These are phyloP conservation scores for Pseudozyma tsukubaensis DNA, from an alignment of 1,284 basidiomycete species.

Conservation along the genomic window DNA sequence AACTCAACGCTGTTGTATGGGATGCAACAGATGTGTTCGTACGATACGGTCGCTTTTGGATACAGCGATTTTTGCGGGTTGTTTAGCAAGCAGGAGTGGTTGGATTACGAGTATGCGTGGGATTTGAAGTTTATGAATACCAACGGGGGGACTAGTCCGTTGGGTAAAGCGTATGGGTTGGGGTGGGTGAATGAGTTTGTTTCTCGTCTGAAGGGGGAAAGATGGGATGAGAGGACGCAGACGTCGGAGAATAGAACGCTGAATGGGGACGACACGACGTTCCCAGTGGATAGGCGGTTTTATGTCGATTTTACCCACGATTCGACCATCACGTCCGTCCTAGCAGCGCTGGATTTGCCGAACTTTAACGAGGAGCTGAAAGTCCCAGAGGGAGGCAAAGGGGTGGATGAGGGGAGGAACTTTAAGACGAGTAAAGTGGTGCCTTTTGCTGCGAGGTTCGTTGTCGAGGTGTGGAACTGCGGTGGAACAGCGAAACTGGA, in stretches of 20 bases:
- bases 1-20: constrained; percentile 46
- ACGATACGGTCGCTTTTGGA: constrained; percentile 82
- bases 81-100: constrained; percentile 89
- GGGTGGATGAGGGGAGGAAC: constrained; percentile 21
- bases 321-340: constrained; percentile 58
- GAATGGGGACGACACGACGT: constrained; percentile 48
- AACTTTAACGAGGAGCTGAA: constrained; percentile 37
- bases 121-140: constrained; percentile 72
- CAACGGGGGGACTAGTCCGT: constrained; percentile 82
- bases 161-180: constrained; percentile 81
- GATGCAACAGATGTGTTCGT: constrained; percentile 67
- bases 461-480: constrained; percentile 60
- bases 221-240: constrained; percentile 48
- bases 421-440: constrained; percentile 57
- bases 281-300: constrained; percentile 60
- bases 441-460: constrained; percentile 62
- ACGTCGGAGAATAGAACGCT: constrained; percentile 65
- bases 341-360: constrained; percentile 53
- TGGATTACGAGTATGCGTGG: constrained; percentile 82
- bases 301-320: constrained; percentile 68
- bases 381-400: constrained; percentile 26
- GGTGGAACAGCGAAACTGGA: not conserved
- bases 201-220: constrained; percentile 43
- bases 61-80: constrained; percentile 89
- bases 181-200: constrained; percentile 76